phyloP scores from a whole-genome alignment of 2,329 filamentous ascomycete species.

The Plenodomus lindquistii region DNA sequence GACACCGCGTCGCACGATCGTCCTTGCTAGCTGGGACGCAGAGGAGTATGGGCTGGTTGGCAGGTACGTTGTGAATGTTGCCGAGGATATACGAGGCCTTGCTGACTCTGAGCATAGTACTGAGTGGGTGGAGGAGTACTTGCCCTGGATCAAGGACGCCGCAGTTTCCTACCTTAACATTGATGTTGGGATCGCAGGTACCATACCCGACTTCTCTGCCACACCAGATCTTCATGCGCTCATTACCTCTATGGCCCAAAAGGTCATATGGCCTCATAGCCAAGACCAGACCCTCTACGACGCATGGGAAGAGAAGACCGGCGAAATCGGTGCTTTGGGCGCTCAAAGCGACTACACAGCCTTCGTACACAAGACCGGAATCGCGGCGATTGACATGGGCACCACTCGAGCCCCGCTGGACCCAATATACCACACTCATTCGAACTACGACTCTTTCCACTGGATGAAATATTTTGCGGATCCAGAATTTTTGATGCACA shows the following conservation, averaged over 20 bases:
- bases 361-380: conserved; percentile 49
- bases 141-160: conserved; percentile 50
- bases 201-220: conserved; percentile 42
- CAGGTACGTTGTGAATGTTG: neutral
- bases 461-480: conserved; percentile 58
- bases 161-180: conserved; percentile 54
- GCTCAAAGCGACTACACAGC: conserved; percentile 52
- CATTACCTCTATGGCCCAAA: conserved; percentile 39
- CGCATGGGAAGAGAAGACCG: conserved; percentile 43
- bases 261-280: conserved; percentile 45
- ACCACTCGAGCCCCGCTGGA: conserved; percentile 40
- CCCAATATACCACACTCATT: conserved; percentile 53
- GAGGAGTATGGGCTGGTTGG: conserved; percentile 45
- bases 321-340: conserved; percentile 48
- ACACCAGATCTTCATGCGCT: conserved; percentile 47
- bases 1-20: conserved; percentile 47
- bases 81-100: neutral
- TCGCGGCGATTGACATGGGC: conserved; percentile 48
- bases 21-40: conserved; percentile 49
- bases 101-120: conserved; percentile 30
- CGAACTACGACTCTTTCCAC: conserved; percentile 51
- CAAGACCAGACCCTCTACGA: conserved; percentile 50
- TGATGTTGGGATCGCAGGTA: conserved; percentile 53
- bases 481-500: conserved; percentile 54
- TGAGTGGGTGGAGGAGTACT: conserved; percentile 55